Base-by-base conservation (phyloP, 2,329 filamentous ascomycete species). In the Alternaria dauci region DNA sequence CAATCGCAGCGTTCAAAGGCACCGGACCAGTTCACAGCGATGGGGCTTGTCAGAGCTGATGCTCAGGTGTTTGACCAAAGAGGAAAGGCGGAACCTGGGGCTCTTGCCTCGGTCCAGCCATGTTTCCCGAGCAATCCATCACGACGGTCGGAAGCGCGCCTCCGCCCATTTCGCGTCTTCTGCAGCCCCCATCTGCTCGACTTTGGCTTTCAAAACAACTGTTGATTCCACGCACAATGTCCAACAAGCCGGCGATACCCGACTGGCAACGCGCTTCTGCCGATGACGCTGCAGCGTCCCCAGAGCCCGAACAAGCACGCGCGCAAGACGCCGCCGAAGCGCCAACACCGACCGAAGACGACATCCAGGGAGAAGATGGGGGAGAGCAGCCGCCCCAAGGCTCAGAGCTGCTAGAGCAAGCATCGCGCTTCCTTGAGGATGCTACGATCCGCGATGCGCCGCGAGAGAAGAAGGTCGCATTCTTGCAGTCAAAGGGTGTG, bases 401-500 rank as follows among this genome's bases (percentile, higher is more conserved):
- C 18, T 20, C 47, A 18, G 55, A 67, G 12, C 54, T 80, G 36
- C 72, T 91, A 36, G 87, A 92, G 16, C 87, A 93, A 73, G 93
- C 93, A 28, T 84, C 86, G 43, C 86, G 84, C 54, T 97, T 97
- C 73, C 85, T 97, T 4, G 83, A 91, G 52, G 90, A 96, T 61
- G 88, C 91, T 8, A 83, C 85, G 20, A 91, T 97, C 58, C 87
- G 86, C 59, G 81, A 89, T 77, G 88, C 90, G 34, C 83, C 90
- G 0, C 83, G 84, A 44, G 89, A 92, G 57, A 89, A 88, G 78
- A 96, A 96, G 81, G 82, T 86, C 20, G 85, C 86, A 8, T 97
- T 97, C 69, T 81, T 97, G 1, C 85, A 89, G 71, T 87, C 87
- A 52, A 97, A 97, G 76, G 92, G 92, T 4, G 81, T 97, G 8